phyloP scores from a whole-genome alignment of 805 yeast species.

The Lachancea nothofagi region DNA sequence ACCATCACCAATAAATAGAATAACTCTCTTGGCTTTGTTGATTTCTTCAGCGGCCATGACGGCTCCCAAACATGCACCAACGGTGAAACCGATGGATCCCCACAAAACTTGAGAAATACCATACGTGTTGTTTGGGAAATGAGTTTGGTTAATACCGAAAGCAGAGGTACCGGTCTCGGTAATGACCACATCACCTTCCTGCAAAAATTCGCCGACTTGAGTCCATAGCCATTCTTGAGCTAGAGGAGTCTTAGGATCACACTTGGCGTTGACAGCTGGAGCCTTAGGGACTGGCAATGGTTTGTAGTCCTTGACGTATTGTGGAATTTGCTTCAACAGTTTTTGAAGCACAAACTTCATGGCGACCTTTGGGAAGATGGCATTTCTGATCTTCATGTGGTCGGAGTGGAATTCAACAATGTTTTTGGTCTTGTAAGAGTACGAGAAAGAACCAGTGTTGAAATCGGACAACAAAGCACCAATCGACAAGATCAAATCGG shows the following conservation, averaged over 20 bases:
- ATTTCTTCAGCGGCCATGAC: slow-evolving; percentile 61
- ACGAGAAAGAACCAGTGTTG: slow-evolving; percentile 84
- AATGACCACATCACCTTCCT: slow-evolving; percentile 60
- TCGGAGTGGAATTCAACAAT: slow-evolving; percentile 76
- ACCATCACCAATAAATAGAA: slow-evolving; percentile 70
- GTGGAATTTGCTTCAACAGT: slow-evolving; percentile 36
- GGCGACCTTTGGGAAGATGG: slow-evolving; percentile 66
- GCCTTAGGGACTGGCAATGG: slow-evolving; percentile 53
- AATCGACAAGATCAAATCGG: slow-evolving; percentile 71
- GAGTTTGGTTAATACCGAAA: slow-evolving; percentile 61
- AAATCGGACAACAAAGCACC: slow-evolving; percentile 84
- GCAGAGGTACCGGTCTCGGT: slow-evolving; percentile 75
- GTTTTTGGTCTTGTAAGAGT: slow-evolving; percentile 67
- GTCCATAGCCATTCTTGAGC: slow-evolving; percentile 70
- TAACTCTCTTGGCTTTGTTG: slow-evolving; percentile 55
- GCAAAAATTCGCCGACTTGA: slow-evolving; percentile 54
- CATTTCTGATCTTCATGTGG: slow-evolving; percentile 62
- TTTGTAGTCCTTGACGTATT: slow-evolving; percentile 38
- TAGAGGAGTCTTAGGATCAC: slow-evolving; percentile 41
- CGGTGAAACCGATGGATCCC: slow-evolving; percentile 71
- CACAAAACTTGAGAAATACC: slow-evolving; percentile 72
- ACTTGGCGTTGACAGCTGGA: slow-evolving; percentile 43
- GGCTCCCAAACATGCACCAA: slow-evolving; percentile 66
- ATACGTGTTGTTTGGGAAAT: slow-evolving; percentile 54
- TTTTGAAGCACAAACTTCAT: slow-evolving; percentile 53